Evolutionary conservation across 78 protist genomes (phyloP).

Genomic region (Dictyostelium capitatum): DNA sequence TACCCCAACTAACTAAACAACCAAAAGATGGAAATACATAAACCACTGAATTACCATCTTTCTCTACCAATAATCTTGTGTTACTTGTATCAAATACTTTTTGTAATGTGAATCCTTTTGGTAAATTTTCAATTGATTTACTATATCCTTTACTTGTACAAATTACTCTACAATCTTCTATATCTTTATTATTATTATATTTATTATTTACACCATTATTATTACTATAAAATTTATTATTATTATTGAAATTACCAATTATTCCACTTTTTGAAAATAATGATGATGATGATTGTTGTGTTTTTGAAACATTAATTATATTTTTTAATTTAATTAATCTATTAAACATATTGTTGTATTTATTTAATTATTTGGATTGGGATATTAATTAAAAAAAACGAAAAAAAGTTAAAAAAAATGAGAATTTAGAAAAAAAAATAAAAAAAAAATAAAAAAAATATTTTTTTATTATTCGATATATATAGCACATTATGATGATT

Average conservation of each 20-base stretch:
- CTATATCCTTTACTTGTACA: slow-evolving; percentile 12
- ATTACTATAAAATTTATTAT: background rate
- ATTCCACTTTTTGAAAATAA: background rate
- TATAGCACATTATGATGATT: background rate
- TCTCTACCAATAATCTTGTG: background rate
- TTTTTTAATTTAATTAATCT: background rate
- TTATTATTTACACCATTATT: background rate
- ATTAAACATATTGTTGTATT: background rate
- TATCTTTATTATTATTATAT: background rate
- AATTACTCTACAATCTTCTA: slow-evolving; percentile 1
- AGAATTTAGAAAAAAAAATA: background rate
- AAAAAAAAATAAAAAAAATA: background rate
- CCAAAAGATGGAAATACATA: slow-evolving; percentile 60
- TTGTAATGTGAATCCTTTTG: background rate
- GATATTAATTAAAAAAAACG: too few relatives aligned
- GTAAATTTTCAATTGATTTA: slow-evolving; percentile 7
- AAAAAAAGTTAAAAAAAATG: background rate
- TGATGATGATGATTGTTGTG: too few relatives aligned
- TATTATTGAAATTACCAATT: background rate
- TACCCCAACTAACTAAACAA: slow-evolving; percentile 39
- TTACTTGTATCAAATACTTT: background rate
- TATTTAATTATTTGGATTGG: too few relatives aligned
- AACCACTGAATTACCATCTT: background rate
- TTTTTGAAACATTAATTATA: background rate
- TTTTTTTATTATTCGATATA: too few relatives aligned